Evolutionary conservation across 306 rosid species (phyloP), one percentile per base, ranked within the genome.

Genomic region (Rosa rugosa): DNA sequence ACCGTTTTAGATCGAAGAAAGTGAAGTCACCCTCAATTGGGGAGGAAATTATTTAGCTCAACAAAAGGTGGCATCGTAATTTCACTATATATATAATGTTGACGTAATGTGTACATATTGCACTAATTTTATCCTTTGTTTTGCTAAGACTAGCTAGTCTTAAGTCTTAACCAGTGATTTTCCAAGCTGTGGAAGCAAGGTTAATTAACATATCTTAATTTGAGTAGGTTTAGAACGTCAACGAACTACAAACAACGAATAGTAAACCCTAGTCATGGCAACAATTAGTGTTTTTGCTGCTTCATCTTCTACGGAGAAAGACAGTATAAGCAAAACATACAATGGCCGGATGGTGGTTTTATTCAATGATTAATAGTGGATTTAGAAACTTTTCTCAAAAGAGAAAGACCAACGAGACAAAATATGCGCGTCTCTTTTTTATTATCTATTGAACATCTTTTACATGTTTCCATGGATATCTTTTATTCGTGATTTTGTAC

Each of bases 11-110:
- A 31, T 31, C 36, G 36, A 80, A 86, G 99, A 84, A 90, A 88
- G 88, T 92, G 99, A 87, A 85, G 77, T 79, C 97, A 90, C 91
- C 82, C 81, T 89, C 87, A 82, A 72, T 57, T 49, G 45, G 46
- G 9, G 45, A 77, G 78, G 78, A 78, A 80, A 63, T 76, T 51
- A 66, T 68, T 63, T 34, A n/a, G 72, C 38, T 27, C 60, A 5
- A 8, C 27, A 31, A 75, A 75, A 46, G 57, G 71, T 75, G 72
- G 53, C 22, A 62, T 31, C 41, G 34, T 62, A 25, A 31, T 27
- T 45, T 46, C 59, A 46, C 46, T 8, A 65, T 36, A 66, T 38
- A 16, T 14, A 2, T 25, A 62, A 13, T 56, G 62, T 54, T 17
- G 60, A 54, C 60, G 60, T 56, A 56, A 2, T 57, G 31, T 22